Evolutionary conservation across 345 rosid genomes (phyloP), one percentile per base, ranked within the genome.

Genomic region (Salix arbutifolia): DNA sequence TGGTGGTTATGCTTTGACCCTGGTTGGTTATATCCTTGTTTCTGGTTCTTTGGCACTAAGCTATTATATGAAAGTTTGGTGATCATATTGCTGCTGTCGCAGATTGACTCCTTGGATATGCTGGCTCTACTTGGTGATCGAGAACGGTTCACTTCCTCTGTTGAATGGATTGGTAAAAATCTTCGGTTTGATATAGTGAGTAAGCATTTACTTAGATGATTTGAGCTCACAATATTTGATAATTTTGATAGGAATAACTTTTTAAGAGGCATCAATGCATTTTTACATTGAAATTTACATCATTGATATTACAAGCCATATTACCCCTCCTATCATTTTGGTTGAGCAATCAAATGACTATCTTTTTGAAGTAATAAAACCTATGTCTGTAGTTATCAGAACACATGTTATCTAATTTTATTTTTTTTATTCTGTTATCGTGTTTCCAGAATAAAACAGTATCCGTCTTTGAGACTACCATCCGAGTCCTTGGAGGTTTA

Each of bases 151-250:
- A 73, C 94, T 68, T 78, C 92, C 78, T 90, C 98, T 67, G 97
- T 93, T 75, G 97, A 91, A 80, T 93, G 99, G 98, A 87, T 96
- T 89, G 97, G 94, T 92, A 93, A 92, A 93, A 90, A 89, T 76
- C 91, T 96, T 83, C 98, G 67, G 88, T 96, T 96, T 91, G 93
- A 96, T 86, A 96, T 90, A 85, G 99, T 96, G 96, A 93, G 99
- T 92, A 76, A 85, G 76, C 75, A 62, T 72, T 69, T 75, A 81
- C 84, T 71, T 68, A 23, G 6, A 42, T 71, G 33, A 67, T 78
- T 79, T 53, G 46, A 23, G 61, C 76, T 58, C 67, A 6, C 25
- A 67, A 70, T 16, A 46, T 37, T 30, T 18, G 18, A 37, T 16
- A 66, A 4, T 46, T 46, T 46, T 14, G 52, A 12, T 14, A 46